Percentiles rank a stretch among this genome's conserved stretches.
Evolutionary conservation across 108 stramenopile species (phyloP).

Genomic region (Stephanodiscus triporus): DNA sequence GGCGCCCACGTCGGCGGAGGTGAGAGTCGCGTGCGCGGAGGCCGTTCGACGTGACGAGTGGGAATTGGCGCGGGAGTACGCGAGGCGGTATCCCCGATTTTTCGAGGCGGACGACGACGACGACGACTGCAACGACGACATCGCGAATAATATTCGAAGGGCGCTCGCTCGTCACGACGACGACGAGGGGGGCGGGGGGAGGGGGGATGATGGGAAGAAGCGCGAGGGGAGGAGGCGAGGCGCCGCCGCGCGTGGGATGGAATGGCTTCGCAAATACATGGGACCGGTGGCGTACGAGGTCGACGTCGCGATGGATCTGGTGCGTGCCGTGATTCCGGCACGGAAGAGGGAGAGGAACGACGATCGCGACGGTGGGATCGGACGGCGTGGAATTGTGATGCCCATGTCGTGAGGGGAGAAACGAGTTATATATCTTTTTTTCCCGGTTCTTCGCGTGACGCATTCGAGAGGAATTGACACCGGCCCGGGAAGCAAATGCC

Average conservation of each 20-base stretch:
- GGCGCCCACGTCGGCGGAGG: conserved; percentile 22
- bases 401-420: conserved; percentile 22
- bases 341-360: neutral
- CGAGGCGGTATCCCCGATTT: neutral
- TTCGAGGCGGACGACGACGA: too few relatives aligned
- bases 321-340: conserved; percentile 15
- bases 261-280: conserved; percentile 30
- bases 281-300: conserved; percentile 8
- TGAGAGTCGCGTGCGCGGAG: conserved; percentile 23
- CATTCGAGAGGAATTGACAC: too few relatives aligned
- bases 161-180: neutral
- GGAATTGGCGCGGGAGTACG: conserved; percentile 24
- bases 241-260: conserved; percentile 12
- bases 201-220: too few relatives aligned
- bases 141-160: too few relatives aligned
- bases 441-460: too few relatives aligned
- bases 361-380: neutral
- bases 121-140: too few relatives aligned
- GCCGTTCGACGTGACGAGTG: conserved; percentile 34
- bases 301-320: conserved; percentile 13
- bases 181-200: too few relatives aligned
- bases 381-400: conserved; percentile 1
- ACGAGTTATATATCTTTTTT: too few relatives aligned
- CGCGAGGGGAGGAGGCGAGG: conserved; percentile 4
- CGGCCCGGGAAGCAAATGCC: too few relatives aligned